Percentiles rank a stretch among this genome's conserved stretches.
phyloP scores from a whole-genome alignment of 805 yeast genomes.

The Cyberlindnera euphorbiiphila region DNA sequence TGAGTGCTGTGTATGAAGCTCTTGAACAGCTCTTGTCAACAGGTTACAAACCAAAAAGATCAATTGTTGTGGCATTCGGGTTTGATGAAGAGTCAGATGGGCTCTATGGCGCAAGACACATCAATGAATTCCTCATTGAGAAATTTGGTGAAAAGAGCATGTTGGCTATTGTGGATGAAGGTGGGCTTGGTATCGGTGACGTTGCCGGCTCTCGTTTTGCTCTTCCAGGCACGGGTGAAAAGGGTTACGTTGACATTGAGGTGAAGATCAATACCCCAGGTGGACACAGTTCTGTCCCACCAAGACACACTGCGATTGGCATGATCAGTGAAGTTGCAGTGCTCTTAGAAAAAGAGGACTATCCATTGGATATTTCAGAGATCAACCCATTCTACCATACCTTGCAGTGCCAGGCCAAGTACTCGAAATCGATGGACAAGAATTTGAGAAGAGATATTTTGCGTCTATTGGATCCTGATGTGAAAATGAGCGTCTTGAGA shows the following conservation, averaged over 20 bases:
- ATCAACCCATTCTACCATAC: slow-evolving; percentile 57
- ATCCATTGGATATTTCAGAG: slow-evolving; percentile 27
- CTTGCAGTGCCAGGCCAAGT: slow-evolving; percentile 57
- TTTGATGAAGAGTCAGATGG: slow-evolving; percentile 65
- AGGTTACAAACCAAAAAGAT: slow-evolving; percentile 57
- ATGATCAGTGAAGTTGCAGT: slow-evolving; percentile 39
- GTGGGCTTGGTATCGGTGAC: slow-evolving; percentile 34
- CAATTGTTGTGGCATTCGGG: slow-evolving; percentile 64
- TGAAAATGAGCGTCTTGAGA: slow-evolving; percentile 34
- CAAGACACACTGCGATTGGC: slow-evolving; percentile 54
- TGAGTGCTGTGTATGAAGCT: slow-evolving; percentile 64
- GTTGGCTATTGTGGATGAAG: slow-evolving; percentile 70
- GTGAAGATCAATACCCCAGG: slow-evolving; percentile 59
- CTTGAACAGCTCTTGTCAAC: slow-evolving; percentile 48
- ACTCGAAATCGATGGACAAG: slow-evolving; percentile 28
- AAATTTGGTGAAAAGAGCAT: slow-evolving; percentile 60
- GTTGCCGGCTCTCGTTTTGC: slow-evolving; percentile 39
- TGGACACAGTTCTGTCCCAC: slow-evolving; percentile 78
- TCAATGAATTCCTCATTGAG: slow-evolving; percentile 44
- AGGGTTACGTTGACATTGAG: slow-evolving; percentile 52
- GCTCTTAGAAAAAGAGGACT: slow-evolving; percentile 44
- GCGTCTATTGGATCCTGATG: slow-evolving; percentile 25
- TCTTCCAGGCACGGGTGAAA: slow-evolving; percentile 56
- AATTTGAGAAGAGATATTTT: slow-evolving; percentile 29
- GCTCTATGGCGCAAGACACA: slow-evolving; percentile 45